Evolutionary conservation across 192 early-diverging fungal species (phyloP).

Genomic region (Entomortierella beljakovae): DNA sequence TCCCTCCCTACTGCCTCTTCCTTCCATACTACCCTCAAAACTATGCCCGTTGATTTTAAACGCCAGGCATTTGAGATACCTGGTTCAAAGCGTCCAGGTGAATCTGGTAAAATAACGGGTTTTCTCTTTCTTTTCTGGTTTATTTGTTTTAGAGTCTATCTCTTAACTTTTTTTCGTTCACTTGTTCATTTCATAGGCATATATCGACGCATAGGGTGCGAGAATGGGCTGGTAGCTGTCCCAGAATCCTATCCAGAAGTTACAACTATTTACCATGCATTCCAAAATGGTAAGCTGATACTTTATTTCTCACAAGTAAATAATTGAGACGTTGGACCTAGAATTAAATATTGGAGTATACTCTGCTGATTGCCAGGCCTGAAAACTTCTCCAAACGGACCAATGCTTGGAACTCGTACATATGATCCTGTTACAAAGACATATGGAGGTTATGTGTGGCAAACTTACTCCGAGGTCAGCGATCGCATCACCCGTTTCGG

Average conservation of each 20-base stretch:
- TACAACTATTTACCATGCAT: constrained; percentile 45
- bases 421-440: constrained; percentile 64
- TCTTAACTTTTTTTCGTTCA: background rate
- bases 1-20: background rate
- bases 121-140: background rate
- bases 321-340: too few relatives aligned
- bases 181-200: constrained; percentile 18
- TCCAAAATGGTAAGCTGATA: constrained; percentile 34
- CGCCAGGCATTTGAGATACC: constrained; percentile 62
- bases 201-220: constrained; percentile 38
- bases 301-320: background rate
- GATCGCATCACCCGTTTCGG: constrained; percentile 74
- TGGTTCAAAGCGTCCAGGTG: constrained; percentile 59
- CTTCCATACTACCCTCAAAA: background rate
- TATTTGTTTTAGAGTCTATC: background rate
- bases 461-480: constrained; percentile 72
- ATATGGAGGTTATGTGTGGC: constrained; percentile 76
- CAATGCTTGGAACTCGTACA: constrained; percentile 71
- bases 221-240: constrained; percentile 12
- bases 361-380: constrained; percentile 48
- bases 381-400: constrained; percentile 57
- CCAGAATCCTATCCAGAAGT: constrained; percentile 28
- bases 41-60: constrained; percentile 46
- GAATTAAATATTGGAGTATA: background rate
- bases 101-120: constrained; percentile 53